Evolutionary conservation across 2,329 filamentous ascomycete genomes (phyloP), one percentile per base, ranked within the genome.

Genomic region (Aureobasidium lini): DNA sequence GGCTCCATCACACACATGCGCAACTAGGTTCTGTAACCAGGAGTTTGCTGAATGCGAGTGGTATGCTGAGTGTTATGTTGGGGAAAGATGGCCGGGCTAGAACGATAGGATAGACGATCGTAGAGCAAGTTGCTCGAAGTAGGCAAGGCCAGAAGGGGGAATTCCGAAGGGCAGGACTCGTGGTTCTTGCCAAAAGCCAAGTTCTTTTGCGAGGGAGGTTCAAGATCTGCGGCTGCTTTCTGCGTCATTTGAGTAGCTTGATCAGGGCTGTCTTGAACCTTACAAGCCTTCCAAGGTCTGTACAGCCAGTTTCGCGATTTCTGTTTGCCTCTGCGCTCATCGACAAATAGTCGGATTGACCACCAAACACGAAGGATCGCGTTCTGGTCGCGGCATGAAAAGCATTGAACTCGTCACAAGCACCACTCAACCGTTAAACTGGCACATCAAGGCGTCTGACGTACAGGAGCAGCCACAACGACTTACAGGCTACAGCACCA

Each of bases 371-470:
- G 11, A 2, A 15, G 15, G 18, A 23, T 39, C 48, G 48, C 48
- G 23, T 52, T 49, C 36, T 39, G 7, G 28, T 43, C 37, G 50
- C 37, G 37, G 50, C 50, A 43, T 34, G 50, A 8, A 10, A 32
- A 43, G 23, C 23, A 23, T 16, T 7, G 39, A 42, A 39, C 37
- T 43, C 37, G 39, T 29, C 37, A 54, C 50, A 32, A 31, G 50
- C 50, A 52, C 34, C 23, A 13, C 29, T 37, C 29, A 29, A 31
- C 52, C 28, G 29, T n/a, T 36, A 23, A 23, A 23, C 52, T 46
- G 52, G 40, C 52, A 56, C 52, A 56, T 31, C 32, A 40, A 54
- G 50, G 52, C 36, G 40, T 56, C 52, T 56, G 52, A 56, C 52
- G 52, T 56, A 56, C 31, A 4, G n/a, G 2, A 56, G 40, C 23